These are phyloP conservation scores for Alternaria burnsii DNA, from an alignment of 2,329 filamentous ascomycete genomes.

Conservation along the genomic window DNA sequence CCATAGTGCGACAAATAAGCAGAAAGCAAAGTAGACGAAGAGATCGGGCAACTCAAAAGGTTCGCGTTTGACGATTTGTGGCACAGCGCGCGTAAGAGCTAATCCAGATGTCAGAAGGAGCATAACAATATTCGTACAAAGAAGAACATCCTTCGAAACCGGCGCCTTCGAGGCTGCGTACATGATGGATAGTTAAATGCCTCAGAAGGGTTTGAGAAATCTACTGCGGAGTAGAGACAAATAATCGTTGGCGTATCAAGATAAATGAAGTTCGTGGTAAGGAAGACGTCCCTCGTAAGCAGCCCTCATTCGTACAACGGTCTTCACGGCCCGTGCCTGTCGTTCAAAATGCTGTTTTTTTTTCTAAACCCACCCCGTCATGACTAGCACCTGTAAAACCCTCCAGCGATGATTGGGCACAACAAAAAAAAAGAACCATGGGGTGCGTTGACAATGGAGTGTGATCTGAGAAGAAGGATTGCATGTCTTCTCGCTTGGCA, in stretches of 20 bases:
- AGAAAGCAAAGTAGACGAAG: conserved; percentile 37
- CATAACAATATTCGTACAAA: conserved; percentile 21
- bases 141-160: conserved; percentile 15
- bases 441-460: neutral
- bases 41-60: conserved; percentile 22
- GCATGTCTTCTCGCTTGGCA: neutral
- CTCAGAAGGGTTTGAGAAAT: neutral
- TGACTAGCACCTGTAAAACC: neutral
- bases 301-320: neutral
- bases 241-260: neutral
- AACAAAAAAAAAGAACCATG: neutral
- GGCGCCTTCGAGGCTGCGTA: conserved; percentile 9
- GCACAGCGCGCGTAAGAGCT: conserved; percentile 13
- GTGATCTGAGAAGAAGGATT: conserved; percentile 1
- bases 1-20: conserved; percentile 37
- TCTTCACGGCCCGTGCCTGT: neutral
- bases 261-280: neutral
- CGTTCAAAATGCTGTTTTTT: neutral
- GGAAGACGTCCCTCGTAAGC: neutral
- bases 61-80: conserved; percentile 20
- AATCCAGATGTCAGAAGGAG: conserved; percentile 25
- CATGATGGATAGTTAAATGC: neutral
- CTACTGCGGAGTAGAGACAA: neutral
- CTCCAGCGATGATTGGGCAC: neutral
- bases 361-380: neutral